phyloP scores from a whole-genome alignment of 2,329 filamentous ascomycete species.

The Trichoderma cornu-damae region DNA sequence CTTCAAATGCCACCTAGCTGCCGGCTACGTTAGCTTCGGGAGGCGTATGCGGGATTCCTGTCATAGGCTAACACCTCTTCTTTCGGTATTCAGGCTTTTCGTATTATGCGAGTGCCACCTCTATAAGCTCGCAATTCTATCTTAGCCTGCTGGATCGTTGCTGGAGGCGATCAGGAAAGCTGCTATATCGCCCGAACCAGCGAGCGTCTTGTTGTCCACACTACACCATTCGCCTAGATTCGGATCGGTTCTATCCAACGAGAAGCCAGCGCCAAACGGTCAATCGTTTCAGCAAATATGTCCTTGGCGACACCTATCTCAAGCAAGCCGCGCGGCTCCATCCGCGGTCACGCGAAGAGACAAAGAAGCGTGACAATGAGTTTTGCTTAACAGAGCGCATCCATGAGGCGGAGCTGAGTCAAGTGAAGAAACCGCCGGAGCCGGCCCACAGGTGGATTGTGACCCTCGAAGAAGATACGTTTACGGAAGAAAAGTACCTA shows the following conservation, averaged over 20 bases:
- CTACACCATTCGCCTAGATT: slow-evolving; percentile 74
- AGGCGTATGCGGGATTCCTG: neutral
- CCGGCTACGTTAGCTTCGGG: neutral
- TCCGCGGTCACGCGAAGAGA: slow-evolving; percentile 62
- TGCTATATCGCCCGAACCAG: slow-evolving; percentile 76
- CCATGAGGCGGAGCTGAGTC: slow-evolving; percentile 60
- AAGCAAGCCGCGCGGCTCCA: slow-evolving; percentile 59
- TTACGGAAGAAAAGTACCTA: slow-evolving; percentile 69
- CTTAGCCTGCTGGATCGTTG: slow-evolving; percentile 67
- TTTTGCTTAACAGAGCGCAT: slow-evolving; percentile 64
- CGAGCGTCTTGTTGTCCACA: slow-evolving; percentile 83
- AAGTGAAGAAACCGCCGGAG: slow-evolving; percentile 52
- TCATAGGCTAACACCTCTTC: neutral
- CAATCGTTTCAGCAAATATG: slow-evolving; percentile 69
- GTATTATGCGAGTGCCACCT: slow-evolving; percentile 62
- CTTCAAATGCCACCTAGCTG: neutral
- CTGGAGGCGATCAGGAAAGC: slow-evolving; percentile 67
- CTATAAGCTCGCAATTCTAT: slow-evolving; percentile 61
- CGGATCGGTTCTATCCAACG: slow-evolving; percentile 57
- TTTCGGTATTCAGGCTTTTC: slow-evolving; percentile 56
- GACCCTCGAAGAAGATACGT: slow-evolving; percentile 63
- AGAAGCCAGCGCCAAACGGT: slow-evolving; percentile 70
- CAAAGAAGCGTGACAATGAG: slow-evolving; percentile 57
- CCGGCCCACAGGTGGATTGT: slow-evolving; percentile 65
- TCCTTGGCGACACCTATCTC: slow-evolving; percentile 63